phyloP scores from a whole-genome alignment of 257 asterid species.

The Solanum appendiculatum region DNA sequence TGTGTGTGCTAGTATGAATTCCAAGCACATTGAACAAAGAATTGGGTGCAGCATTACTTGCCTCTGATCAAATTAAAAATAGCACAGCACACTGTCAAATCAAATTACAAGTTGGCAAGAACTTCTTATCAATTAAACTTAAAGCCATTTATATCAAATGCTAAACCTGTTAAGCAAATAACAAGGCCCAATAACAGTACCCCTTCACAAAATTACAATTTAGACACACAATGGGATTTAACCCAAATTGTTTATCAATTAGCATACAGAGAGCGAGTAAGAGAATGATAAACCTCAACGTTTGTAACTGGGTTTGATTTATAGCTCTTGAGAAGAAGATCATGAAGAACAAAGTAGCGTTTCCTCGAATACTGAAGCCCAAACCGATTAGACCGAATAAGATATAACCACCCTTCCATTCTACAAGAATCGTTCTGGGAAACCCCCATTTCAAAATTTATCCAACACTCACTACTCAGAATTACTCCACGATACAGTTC shows the following conservation, averaged over 20 bases:
- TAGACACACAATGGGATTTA: background rate
- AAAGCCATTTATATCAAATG: background rate
- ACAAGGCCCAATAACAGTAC: too few relatives aligned
- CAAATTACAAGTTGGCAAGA: background rate
- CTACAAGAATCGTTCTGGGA: slow-evolving; percentile 47
- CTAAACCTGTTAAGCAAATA: background rate
- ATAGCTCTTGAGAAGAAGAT: slow-evolving; percentile 76
- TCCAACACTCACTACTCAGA: background rate
- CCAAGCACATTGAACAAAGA: background rate
- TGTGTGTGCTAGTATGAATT: background rate
- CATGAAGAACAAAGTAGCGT: slow-evolving; percentile 85
- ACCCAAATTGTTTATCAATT: background rate
- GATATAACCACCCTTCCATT: slow-evolving; percentile 94
- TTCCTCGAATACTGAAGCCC: slow-evolving; percentile 87
- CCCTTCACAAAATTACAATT: background rate
- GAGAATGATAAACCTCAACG: slow-evolving; percentile 36
- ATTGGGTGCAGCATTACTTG: background rate
- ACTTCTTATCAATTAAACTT: background rate
- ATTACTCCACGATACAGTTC: background rate
- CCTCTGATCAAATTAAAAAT: background rate
- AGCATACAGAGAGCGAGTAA: background rate
- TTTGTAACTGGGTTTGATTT: slow-evolving; percentile 64
- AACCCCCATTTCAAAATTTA: slow-evolving; percentile 26
- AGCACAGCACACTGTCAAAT: background rate
- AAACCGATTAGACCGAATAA: slow-evolving; percentile 77